Conservation (phyloP, 2,329 filamentous ascomycete species). For the Xylaria sp. region DNA sequence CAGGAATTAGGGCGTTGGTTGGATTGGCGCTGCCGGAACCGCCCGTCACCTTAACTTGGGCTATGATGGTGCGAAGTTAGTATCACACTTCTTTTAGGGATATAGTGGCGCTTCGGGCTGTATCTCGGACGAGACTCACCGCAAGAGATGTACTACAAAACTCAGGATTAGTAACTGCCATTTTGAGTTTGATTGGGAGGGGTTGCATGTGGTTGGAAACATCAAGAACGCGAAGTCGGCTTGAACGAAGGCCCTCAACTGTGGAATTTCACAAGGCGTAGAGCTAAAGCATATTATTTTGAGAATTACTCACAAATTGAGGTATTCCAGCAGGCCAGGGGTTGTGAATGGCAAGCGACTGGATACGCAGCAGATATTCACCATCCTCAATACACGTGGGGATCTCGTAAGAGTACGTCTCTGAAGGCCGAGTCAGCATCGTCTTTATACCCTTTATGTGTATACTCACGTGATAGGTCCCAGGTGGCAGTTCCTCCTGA, state of each 20-base stretch:
- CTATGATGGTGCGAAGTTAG: constrained; percentile 20
- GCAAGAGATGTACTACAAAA: constrained; percentile 56
- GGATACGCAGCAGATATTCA: constrained; percentile 69
- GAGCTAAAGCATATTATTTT: background rate
- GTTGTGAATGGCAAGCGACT: constrained; percentile 71
- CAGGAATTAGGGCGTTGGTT: constrained; percentile 34
- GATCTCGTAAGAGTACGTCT: constrained; percentile 56
- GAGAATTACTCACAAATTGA: constrained; percentile 50
- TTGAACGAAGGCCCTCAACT: background rate
- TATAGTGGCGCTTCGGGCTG: constrained; percentile 5
- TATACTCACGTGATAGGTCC: constrained; percentile 50
- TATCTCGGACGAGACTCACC: constrained; percentile 39
- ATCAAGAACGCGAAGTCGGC: background rate
- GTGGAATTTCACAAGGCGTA: background rate
- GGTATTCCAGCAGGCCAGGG: constrained; percentile 58
- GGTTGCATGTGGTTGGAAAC: background rate
- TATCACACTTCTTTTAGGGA: constrained; percentile 45
- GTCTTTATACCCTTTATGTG: background rate
- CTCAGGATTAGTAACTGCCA: background rate
- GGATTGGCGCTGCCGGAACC: constrained; percentile 36
- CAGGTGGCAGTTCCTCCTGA: constrained; percentile 50
- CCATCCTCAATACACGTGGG: constrained; percentile 65
- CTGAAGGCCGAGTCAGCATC: constrained; percentile 34
- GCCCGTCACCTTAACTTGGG: constrained; percentile 36
- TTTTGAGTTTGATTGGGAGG: background rate